A percentile compares a stretch with the other conserved stretches of the same genome.
Conservation (phyloP, 139 green algal genomes). For the Chlorella vulgaris region DNA sequence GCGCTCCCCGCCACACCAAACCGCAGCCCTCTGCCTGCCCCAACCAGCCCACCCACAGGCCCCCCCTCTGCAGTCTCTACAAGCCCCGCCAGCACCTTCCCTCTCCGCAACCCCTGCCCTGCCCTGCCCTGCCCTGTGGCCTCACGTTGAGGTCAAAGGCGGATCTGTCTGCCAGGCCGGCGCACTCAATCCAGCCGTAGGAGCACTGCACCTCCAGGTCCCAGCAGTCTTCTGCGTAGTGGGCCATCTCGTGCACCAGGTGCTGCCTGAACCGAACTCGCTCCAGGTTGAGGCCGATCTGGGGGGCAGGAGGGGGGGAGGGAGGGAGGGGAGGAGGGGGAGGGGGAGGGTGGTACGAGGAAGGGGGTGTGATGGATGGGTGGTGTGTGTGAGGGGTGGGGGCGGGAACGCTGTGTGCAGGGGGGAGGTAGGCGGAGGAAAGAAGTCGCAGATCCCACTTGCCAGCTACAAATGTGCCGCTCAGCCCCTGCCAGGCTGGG, state of each 20-base stretch:
- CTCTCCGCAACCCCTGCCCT: too few relatives aligned
- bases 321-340: background rate
- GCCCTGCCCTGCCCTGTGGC: too few relatives aligned
- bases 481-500: too few relatives aligned
- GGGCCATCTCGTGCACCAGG: conserved; percentile 94
- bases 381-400: background rate
- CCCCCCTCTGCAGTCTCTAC: too few relatives aligned
- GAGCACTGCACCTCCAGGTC: conserved; percentile 95
- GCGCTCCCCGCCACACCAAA: too few relatives aligned
- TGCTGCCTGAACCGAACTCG: conserved; percentile 97
- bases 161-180: conserved; percentile 93
- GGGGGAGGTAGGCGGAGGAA: too few relatives aligned
- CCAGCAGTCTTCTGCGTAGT: conserved; percentile 97
- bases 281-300: conserved; percentile 82
- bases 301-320: background rate
- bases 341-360: background rate
- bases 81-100: too few relatives aligned
- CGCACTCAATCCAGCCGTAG: conserved; percentile 99
- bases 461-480: too few relatives aligned
- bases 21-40: too few relatives aligned
- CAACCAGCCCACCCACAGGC: too few relatives aligned
- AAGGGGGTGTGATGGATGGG: background rate
- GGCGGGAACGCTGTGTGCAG: too few relatives aligned
- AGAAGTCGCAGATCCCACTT: too few relatives aligned
- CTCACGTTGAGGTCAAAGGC: conserved; percentile 91